Percentiles rank a stretch among this genome's conserved stretches.
Conservation (phyloP, 176 grass and related monocot species). For the Aegilops bicornis region DNA sequence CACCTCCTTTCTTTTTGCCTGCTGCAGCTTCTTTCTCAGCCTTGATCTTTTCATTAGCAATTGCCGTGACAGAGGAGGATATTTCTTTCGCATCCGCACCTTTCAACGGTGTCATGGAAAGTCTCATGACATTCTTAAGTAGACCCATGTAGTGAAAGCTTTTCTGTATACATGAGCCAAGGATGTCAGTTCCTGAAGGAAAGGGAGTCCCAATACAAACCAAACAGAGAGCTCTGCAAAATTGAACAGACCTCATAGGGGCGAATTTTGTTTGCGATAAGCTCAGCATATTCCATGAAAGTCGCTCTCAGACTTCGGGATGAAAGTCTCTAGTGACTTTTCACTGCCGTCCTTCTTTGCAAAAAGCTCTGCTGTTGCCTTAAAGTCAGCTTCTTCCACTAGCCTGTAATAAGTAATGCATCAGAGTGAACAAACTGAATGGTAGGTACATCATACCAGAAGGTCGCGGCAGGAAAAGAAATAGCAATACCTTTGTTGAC, state of each 20-base stretch:
- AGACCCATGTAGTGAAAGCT: slow-evolving; percentile 84
- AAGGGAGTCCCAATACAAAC: neutral
- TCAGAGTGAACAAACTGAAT: neutral
- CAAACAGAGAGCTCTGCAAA: neutral
- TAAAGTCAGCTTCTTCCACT: slow-evolving; percentile 86
- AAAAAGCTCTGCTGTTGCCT: slow-evolving; percentile 80
- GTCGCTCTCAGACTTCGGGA: slow-evolving; percentile 79
- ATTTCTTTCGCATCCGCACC: slow-evolving; percentile 82
- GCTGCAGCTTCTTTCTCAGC: slow-evolving; percentile 67
- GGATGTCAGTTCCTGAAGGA: neutral
- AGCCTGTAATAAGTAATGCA: slow-evolving; percentile 48
- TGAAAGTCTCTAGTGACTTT: slow-evolving; percentile 76
- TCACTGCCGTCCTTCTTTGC: slow-evolving; percentile 57
- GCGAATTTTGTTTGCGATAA: slow-evolving; percentile 68
- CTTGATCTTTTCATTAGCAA: slow-evolving; percentile 84
- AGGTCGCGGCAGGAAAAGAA: neutral
- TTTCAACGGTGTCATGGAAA: slow-evolving; percentile 61
- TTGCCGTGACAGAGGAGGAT: slow-evolving; percentile 75
- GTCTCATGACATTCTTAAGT: slow-evolving; percentile 73
- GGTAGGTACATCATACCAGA: neutral
- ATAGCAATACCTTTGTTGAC: slow-evolving; percentile 63
- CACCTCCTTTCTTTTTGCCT: slow-evolving; percentile 82
- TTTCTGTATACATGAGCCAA: slow-evolving; percentile 52
- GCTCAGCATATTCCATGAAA: slow-evolving; percentile 75
- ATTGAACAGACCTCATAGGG: slow-evolving; percentile 61